A percentile compares a stretch with the other conserved stretches of the same genome.
Conservation (phyloP, 768 basidiomycete genomes). For the Imleria badia region DNA sequence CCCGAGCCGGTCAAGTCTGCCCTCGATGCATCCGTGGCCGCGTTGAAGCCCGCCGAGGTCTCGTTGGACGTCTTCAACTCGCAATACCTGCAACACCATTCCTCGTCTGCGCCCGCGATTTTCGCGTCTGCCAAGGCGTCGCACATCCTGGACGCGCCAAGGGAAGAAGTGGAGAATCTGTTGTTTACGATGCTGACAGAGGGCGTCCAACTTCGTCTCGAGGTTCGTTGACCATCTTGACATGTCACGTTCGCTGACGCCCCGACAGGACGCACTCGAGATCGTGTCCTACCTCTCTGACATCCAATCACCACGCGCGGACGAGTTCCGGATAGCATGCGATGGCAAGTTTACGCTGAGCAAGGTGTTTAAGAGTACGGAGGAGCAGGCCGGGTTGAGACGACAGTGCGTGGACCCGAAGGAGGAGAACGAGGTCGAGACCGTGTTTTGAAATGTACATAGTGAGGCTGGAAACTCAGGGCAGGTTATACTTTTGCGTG, state of each 20-base stretch:
- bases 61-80: conserved; percentile 69
- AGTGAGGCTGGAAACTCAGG: conserved; percentile 15
- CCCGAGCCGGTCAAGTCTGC: conserved; percentile 49
- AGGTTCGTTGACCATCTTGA: conserved; percentile 37
- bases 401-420: conserved; percentile 19
- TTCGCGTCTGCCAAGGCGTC: conserved; percentile 65
- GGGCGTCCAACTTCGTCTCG: conserved; percentile 43
- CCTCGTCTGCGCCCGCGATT: conserved; percentile 49
- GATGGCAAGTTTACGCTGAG: conserved; percentile 56
- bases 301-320: conserved; percentile 50
- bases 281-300: conserved; percentile 49
- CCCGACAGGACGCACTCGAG: conserved; percentile 48
- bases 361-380: conserved; percentile 60
- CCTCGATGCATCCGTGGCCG: conserved; percentile 45
- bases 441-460: conserved; percentile 18
- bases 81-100: conserved; percentile 69
- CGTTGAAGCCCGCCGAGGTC: conserved; percentile 56
- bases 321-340: conserved; percentile 62
- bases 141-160: conserved; percentile 43
- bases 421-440: conserved; percentile 25
- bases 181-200: conserved; percentile 50
- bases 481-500: conserved; percentile 26
- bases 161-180: conserved; percentile 59
- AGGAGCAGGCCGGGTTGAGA: conserved; percentile 48
- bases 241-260: neutral